Conservation (phyloP, 257 asterid genomes). For the Ajuga chamaepitys region DNA sequence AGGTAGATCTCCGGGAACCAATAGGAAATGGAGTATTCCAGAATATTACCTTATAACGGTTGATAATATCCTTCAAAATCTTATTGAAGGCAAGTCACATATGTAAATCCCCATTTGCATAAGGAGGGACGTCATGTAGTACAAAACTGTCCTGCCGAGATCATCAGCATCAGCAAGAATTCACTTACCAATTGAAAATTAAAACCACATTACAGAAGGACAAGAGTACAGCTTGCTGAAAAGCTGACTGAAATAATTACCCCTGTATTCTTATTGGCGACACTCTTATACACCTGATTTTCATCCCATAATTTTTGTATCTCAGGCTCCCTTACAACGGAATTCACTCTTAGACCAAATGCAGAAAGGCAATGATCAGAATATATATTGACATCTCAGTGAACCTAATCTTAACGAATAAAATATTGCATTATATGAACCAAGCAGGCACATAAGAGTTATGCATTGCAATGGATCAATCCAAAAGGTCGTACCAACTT, state of each 20-base stretch:
- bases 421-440: background rate
- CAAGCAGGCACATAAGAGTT: slow-evolving; percentile 52
- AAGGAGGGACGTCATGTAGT: slow-evolving; percentile 98
- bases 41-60: slow-evolving; percentile 80
- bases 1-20: too few relatives aligned
- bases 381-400: too few relatives aligned
- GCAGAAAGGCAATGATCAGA: too few relatives aligned
- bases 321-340: slow-evolving; percentile 89
- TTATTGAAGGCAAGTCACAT: slow-evolving; percentile 97
- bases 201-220: background rate
- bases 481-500: too few relatives aligned
- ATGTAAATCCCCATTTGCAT: slow-evolving; percentile 97
- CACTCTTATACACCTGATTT: slow-evolving; percentile 73
- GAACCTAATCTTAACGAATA: too few relatives aligned
- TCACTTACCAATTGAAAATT: slow-evolving; percentile 7
- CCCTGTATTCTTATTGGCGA: slow-evolving; percentile 63
- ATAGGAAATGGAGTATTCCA: too few relatives aligned
- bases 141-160: slow-evolving; percentile 78
- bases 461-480: slow-evolving; percentile 67
- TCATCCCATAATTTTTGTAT: slow-evolving; percentile 92
- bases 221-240: background rate
- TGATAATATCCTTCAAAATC: slow-evolving; percentile 93
- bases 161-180: slow-evolving; percentile 25
- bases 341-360: slow-evolving; percentile 87
- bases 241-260: slow-evolving; percentile 36